Base-by-base conservation (phyloP, 768 basidiomycete genomes). In the Candolleomyces eurysporus region DNA sequence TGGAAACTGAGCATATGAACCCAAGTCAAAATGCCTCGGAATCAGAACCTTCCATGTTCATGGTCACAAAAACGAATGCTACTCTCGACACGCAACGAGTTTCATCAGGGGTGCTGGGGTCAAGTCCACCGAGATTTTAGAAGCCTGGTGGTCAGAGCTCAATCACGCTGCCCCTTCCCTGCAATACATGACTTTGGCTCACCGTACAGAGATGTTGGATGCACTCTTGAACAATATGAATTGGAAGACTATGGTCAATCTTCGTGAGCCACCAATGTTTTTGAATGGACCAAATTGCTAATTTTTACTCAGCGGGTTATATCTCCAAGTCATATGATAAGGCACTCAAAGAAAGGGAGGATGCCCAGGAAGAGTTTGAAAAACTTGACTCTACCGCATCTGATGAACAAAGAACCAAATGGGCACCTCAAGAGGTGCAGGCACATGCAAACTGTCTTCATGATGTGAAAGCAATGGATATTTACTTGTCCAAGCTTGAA, bases 181-280 rank as follows among this genome's bases (percentile, higher is more conserved):
- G 0, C 48, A 69, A 0, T 65, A 64, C 0, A 73, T 75, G 61
- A 57, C 68, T 0, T 13, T 60, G 4, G 65, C 69, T 0, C 72
- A 75, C 17, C 13, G 66, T 0, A 59, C 67, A 3, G 75, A 78
- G 53, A 46, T 71, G 0, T 49, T 73, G 11, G 68, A 77, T 51
- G 69, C 71, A 26, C 64, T 70, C 48, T 74, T 75, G 72, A 62
- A 62, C 11, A 71, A 77, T 30, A 72, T 65, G 0, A 76, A 77
- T 48, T 75, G 68, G 66, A 73, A 73, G 36, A 77, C 75, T 42
- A 48, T 70, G 43, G 13, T 58, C n/a, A 49, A 40, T 53, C 31
- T 51, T 40, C 36, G 45, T 49, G 21, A 45, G 58, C 16, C 13
- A n/a, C 46, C 22, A 59, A 49, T 46, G 49, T 54, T 63, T 48